Evolutionary conservation across 129 eudicot species (phyloP).

Genomic region (Mikania micrantha): DNA sequence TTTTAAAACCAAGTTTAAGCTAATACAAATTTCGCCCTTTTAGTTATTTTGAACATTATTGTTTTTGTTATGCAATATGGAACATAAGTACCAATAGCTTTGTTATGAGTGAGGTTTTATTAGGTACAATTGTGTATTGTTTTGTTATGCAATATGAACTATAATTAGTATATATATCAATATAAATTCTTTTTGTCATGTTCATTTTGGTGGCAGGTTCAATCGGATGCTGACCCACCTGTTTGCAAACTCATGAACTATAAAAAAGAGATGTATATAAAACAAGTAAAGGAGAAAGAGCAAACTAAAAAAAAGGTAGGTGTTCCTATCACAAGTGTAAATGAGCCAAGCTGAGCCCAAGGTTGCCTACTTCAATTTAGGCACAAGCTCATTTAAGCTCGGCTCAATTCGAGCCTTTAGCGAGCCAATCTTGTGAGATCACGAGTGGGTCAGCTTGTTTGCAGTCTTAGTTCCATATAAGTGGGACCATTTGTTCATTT

Average conservation of each 20-base stretch:
- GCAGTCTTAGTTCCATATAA: not conserved
- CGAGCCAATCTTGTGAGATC: not conserved
- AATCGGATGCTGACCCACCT: conserved; percentile 57
- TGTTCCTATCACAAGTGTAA: not conserved
- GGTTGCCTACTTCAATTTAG: not conserved
- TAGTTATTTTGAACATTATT: not conserved
- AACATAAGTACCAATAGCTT: too few relatives aligned
- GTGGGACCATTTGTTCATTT: not conserved
- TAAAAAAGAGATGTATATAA: conserved; percentile 46
- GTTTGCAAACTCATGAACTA: conserved; percentile 83
- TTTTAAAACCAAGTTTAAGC: too few relatives aligned
- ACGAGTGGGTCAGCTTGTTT: not conserved
- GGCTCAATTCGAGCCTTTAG: not conserved
- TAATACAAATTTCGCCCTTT: not conserved
- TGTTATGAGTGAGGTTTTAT: too few relatives aligned
- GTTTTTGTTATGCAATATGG: not conserved
- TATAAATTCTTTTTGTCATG: not conserved
- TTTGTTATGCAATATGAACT: not conserved
- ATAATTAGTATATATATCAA: not conserved
- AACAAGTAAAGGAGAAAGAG: conserved; percentile 46
- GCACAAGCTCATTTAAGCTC: not conserved
- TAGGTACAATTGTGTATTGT: too few relatives aligned
- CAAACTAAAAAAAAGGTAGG: conserved; percentile 52
- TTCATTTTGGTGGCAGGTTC: conserved; percentile 44
- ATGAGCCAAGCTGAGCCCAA: not conserved